Evolutionary conservation across 441 rosid genomes (phyloP).

Genomic region (Populus tomentosa): DNA sequence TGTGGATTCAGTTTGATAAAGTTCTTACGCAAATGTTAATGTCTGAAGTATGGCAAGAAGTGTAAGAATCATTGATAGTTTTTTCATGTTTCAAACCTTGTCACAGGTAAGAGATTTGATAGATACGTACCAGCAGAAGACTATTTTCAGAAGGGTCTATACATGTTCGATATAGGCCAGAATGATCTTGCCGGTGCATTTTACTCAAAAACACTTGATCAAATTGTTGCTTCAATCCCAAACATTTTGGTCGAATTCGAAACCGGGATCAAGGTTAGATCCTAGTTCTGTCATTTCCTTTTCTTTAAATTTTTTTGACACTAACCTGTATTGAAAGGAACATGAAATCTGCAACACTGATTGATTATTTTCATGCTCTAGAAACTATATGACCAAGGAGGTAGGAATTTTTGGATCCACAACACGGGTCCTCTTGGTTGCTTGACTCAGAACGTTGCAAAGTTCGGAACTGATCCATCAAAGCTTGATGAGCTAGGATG

Average conservation of each 20-base stretch:
- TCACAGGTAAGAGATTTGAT: slow-evolving; percentile 47
- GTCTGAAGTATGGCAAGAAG: background rate
- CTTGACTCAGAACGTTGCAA: slow-evolving; percentile 78
- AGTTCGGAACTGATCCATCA: slow-evolving; percentile 71
- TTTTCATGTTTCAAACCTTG: background rate
- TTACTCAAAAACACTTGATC: slow-evolving; percentile 79
- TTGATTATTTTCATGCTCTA: slow-evolving; percentile 19
- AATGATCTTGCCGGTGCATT: slow-evolving; percentile 96
- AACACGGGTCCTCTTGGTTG: slow-evolving; percentile 96
- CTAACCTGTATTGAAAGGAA: background rate
- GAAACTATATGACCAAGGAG: slow-evolving; percentile 78
- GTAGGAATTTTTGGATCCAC: slow-evolving; percentile 86
- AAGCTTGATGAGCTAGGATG: slow-evolving; percentile 88
- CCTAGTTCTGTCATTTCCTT: background rate
- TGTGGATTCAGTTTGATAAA: background rate
- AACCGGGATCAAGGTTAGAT: slow-evolving; percentile 62
- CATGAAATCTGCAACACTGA: background rate
- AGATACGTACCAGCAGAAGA: slow-evolving; percentile 65
- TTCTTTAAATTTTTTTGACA: background rate
- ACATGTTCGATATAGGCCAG: slow-evolving; percentile 95
- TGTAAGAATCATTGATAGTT: background rate
- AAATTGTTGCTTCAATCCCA: slow-evolving; percentile 74
- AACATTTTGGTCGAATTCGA: slow-evolving; percentile 64
- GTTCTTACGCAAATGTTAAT: background rate
- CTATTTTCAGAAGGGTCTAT: slow-evolving; percentile 64